Base-by-base conservation (phyloP, 2,329 filamentous ascomycete genomes). In the Neopestalotiopsis clavispora region DNA sequence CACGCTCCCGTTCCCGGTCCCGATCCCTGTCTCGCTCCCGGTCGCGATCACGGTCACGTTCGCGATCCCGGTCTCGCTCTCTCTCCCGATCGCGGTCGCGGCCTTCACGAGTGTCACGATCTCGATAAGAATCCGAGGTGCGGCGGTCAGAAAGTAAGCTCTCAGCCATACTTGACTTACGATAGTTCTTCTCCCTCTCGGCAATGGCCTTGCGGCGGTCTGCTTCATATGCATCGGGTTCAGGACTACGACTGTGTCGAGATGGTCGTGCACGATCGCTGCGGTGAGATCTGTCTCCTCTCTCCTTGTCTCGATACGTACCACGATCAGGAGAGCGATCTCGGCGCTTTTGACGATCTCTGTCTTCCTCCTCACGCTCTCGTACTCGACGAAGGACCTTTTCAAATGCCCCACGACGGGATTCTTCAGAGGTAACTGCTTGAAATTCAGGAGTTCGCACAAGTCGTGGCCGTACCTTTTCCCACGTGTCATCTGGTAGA, bases 151-250 rank as follows among this genome's bases (percentile, higher is more conserved):
- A 86, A 67, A 91, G 78, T 23, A 90, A 80, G 72, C 84, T 88
- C 75, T 91, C 89, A 72, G 91, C 92, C 82, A 90, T 90, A 78
- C 87, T 90, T 59, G 89, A 86, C 82, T 96, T 97, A 79, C 94
- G 91, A 82, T 97, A 97, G 75, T 97, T 95, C 73, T 95, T 92
- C 82, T 98, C 97, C 62, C 97, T 92, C 78, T 97, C 95, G 69
- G 95, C 94, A 77, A 96, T 95, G 58, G 95, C 95, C 80, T 95
- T 96, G 76, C 94, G 92, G 73, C 96, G 91, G 78, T 99, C 96
- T 70, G 95, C 96, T 81, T 98, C 96, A 80, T 99, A 99, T 23
- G 94, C 90, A 82, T 99, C 95, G 69, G 90, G 89, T 80, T 98
- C 96, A n/a, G 94, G 95, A 74, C 92, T 95, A 75, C 94, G 94